Evolutionary conservation across 768 basidiomycete genomes (phyloP), one percentile per base, ranked within the genome.

Genomic region (Termitomyces sp.): DNA sequence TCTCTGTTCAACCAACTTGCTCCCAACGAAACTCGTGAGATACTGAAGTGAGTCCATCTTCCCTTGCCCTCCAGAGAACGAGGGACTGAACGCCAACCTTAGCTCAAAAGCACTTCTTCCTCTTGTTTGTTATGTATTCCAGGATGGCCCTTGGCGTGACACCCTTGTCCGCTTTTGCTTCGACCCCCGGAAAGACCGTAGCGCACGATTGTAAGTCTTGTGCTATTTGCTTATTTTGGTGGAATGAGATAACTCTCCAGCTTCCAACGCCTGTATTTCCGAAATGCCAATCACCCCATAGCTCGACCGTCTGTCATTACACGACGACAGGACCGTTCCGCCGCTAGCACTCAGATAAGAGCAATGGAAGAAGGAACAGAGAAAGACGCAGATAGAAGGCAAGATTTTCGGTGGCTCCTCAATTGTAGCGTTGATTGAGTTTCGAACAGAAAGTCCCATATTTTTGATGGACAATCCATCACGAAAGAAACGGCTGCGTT

Each of bases 111-210:
- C 85, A 6, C 78, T 94, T 16, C 80, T 96, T 18, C 89, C 95
- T 3, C 73, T 91, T 6, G 84, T 89, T 4, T 88, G 87, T 56
- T 99, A 95, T 67, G 88, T 91, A 9, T 95, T 98, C 68, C 84
- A 88, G 64, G 95, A 97, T 63, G 97, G 97, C 0, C 95, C 95
- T 3, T 98, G 91, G 88, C 81, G 93, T 42, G 95, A 98, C 65
- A 90, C 91, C 15, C 80, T 95, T 52, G 81, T 98, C 37, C 84
- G 85, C 47, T 88, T 94, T 58, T 86, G 88, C 13, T 98, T 95
- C 67, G 97, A 99, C 67, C 97, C 97, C 9, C 80, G 95, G 42
- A 81, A 81, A 65, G 81, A 91, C 61, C 78, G 80, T 3, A 74
- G 78, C 51, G 87, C 92, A 20, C 80, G 91, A 63, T 84, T 94